These are phyloP conservation scores for Lasiodiplodia theobromae DNA, from an alignment of 2,329 filamentous ascomycete species.

Conservation along the genomic window DNA sequence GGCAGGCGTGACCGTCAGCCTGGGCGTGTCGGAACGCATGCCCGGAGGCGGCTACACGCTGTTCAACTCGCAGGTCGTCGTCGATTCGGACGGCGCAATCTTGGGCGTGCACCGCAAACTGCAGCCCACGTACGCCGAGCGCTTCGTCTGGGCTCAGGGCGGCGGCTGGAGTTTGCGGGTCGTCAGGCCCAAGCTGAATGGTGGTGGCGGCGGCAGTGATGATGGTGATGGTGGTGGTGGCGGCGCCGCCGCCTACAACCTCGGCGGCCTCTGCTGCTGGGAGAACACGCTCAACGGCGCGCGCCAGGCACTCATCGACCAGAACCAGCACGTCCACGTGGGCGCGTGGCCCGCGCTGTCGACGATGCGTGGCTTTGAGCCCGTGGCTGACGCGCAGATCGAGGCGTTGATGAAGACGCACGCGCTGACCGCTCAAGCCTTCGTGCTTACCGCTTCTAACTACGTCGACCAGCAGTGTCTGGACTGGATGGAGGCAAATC, in stretches of 20 bases:
- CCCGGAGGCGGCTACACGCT: conserved; percentile 43
- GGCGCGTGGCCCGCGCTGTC: conserved; percentile 49
- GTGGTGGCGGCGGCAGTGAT: no score
- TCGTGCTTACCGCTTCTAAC: conserved; percentile 52
- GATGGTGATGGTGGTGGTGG: background rate
- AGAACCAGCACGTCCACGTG: conserved; percentile 47
- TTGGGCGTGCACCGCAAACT: conserved; percentile 49
- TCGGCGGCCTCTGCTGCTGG: conserved; percentile 48
- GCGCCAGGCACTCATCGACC: conserved; percentile 44
- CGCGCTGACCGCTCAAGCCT: conserved; percentile 54
- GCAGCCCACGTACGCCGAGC: conserved; percentile 47
- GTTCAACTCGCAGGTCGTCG: conserved; percentile 47
- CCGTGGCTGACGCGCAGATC: conserved; percentile 52
- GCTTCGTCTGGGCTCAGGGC: conserved; percentile 46
- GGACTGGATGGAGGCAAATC: conserved; percentile 49
- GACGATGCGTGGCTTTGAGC: conserved; percentile 50
- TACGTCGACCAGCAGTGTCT: conserved; percentile 54
- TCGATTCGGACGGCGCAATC: conserved; percentile 43
- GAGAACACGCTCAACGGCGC: conserved; percentile 50
- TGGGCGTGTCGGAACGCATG: conserved; percentile 46
- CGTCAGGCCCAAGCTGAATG: conserved; percentile 22
- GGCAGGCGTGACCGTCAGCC: conserved; percentile 42
- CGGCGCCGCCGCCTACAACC: conserved; percentile 38
- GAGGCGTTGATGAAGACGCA: conserved; percentile 57
- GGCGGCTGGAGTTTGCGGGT: conserved; percentile 43